phyloP scores from a whole-genome alignment of 441 rosid species.

The Isatis lusitanica region DNA sequence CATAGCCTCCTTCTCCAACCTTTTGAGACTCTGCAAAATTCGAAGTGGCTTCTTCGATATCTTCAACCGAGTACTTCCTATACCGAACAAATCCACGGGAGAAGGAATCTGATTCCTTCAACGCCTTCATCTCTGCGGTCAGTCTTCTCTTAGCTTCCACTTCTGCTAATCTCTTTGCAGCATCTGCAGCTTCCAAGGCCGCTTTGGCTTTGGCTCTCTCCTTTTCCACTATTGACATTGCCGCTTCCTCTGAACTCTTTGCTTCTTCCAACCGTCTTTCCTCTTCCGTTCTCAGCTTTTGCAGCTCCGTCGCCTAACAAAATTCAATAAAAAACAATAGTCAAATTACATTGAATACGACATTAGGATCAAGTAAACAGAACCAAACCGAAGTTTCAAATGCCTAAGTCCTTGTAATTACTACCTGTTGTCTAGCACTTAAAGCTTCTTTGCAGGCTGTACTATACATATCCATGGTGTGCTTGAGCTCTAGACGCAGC shows the following conservation, averaged over 20 bases:
- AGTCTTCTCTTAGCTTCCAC: constrained; percentile 43
- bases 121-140: constrained; percentile 36
- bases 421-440: constrained; percentile 72
- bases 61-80: constrained; percentile 57
- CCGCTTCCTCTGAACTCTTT: constrained; percentile 47
- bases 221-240: constrained; percentile 43
- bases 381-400: background rate
- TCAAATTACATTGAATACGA: background rate
- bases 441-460: constrained; percentile 93
- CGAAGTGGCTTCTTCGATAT: constrained; percentile 55
- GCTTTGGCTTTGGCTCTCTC: constrained; percentile 48
- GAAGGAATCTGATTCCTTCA: constrained; percentile 40
- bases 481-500: constrained; percentile 81
- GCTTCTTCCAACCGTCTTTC: constrained; percentile 49
- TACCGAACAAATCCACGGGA: constrained; percentile 37
- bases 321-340: background rate
- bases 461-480: constrained; percentile 94
- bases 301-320: constrained; percentile 51
- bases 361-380: background rate
- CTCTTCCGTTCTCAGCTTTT: constrained; percentile 47
- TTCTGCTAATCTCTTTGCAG: constrained; percentile 48
- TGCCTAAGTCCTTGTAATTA: background rate
- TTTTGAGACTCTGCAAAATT: constrained; percentile 42
- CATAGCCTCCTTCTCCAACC: constrained; percentile 77
- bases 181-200: constrained; percentile 54